A percentile compares a stretch with the other conserved stretches of the same genome.
Conservation (phyloP, 495 filamentous ascomycete genomes). For the Penicillium nucicola region DNA sequence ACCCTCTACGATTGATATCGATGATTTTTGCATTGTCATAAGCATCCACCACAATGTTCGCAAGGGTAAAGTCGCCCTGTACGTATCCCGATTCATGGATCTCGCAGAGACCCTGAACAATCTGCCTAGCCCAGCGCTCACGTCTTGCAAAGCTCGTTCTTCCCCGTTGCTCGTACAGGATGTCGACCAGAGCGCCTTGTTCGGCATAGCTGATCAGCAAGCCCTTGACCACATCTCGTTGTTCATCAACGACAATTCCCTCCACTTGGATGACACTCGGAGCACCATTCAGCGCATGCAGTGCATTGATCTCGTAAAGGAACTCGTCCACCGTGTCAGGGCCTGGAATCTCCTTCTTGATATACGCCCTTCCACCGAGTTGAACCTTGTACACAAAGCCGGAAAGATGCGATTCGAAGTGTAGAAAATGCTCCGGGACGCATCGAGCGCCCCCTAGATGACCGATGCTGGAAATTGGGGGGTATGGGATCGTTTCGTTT, state of each 20-base stretch:
- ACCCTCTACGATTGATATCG: slow-evolving; percentile 95
- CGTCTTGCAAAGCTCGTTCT: slow-evolving; percentile 68
- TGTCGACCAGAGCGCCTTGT: slow-evolving; percentile 84
- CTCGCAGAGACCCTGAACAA: slow-evolving; percentile 83
- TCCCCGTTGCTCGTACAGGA: slow-evolving; percentile 73
- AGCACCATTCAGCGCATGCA: slow-evolving; percentile 70
- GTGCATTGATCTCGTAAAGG: slow-evolving; percentile 94
- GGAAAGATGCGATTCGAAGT: slow-evolving; percentile 89
- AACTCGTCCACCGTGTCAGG: slow-evolving; percentile 97
- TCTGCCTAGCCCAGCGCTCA: slow-evolving; percentile 90
- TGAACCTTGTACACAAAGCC: slow-evolving; percentile 96
- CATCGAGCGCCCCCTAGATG: slow-evolving; percentile 65
- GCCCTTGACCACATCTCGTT: slow-evolving; percentile 73
- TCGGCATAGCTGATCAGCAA: slow-evolving; percentile 88
- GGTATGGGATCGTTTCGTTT: slow-evolving; percentile 92
- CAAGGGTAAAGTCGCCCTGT: slow-evolving; percentile 94
- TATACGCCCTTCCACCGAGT: slow-evolving; percentile 63
- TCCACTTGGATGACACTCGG: slow-evolving; percentile 83
- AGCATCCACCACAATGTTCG: slow-evolving; percentile 91
- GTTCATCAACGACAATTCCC: slow-evolving; percentile 84
- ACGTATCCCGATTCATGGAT: slow-evolving; percentile 97
- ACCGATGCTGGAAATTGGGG: slow-evolving; percentile 66
- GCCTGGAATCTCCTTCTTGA: slow-evolving; percentile 98
- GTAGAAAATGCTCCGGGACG: slow-evolving; percentile 68
- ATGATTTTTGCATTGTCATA: slow-evolving; percentile 91